Evolutionary conservation across 148 eudicot species (phyloP).

Genomic region (Chenopodium album): DNA sequence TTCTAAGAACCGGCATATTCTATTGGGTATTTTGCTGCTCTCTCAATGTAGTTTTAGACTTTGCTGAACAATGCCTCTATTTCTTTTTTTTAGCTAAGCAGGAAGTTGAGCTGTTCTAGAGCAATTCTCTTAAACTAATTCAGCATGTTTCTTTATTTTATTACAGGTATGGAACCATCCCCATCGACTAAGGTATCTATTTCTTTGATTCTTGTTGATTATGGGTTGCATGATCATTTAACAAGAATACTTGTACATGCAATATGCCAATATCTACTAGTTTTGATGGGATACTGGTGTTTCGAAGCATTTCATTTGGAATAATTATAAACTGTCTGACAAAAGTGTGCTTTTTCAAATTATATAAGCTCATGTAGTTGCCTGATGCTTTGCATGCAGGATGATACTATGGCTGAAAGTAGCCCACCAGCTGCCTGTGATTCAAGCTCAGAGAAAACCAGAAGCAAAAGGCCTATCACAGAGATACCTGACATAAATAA

Average conservation of each 20-base stretch:
- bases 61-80: not conserved
- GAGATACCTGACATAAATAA: conserved; percentile 48
- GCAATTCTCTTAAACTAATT: conserved; percentile 4
- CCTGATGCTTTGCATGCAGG: conserved; percentile 21
- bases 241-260: not conserved
- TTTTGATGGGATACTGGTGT: not conserved
- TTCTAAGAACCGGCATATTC: conserved; percentile 29
- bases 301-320: not conserved
- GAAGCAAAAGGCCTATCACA: conserved; percentile 27
- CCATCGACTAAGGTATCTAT: conserved; percentile 49
- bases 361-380: conserved; percentile 12
- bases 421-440: conserved; percentile 18
- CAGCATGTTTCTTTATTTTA: conserved; percentile 5
- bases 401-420: conserved; percentile 24
- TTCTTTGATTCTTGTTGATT: conserved; percentile 16
- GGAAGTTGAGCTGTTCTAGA: not conserved
- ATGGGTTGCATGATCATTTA: not conserved
- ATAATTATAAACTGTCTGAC: not conserved
- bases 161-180: conserved; percentile 53
- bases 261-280: not conserved
- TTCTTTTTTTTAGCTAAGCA: not conserved
- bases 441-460: conserved; percentile 32
- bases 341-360: not conserved
- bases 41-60: not conserved
- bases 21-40: conserved; percentile 41